These are phyloP conservation scores for Ustilago trichophora DNA, from an alignment of 1,284 basidiomycete genomes.

Conservation along the genomic window DNA sequence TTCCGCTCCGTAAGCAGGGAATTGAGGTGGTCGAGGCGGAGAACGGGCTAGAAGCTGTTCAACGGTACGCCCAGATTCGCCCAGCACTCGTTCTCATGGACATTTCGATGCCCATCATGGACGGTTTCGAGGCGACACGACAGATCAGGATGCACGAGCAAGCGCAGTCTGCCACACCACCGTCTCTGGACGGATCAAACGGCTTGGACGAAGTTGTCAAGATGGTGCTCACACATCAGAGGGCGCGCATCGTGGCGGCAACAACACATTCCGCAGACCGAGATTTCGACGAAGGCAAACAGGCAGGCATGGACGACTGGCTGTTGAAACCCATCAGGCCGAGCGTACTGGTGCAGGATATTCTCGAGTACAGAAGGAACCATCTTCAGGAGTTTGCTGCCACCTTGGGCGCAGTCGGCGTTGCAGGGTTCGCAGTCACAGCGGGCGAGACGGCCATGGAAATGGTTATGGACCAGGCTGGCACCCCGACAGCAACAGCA, in stretches of 20 bases:
- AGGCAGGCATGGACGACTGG: constrained; percentile 56
- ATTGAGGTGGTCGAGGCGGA: constrained; percentile 49
- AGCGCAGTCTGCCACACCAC: constrained; percentile 9
- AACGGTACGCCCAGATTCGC: constrained; percentile 27
- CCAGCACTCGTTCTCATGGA: constrained; percentile 58
- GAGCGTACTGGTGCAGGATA: constrained; percentile 36
- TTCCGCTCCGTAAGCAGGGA: constrained; percentile 40
- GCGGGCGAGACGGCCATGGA: constrained; percentile 30
- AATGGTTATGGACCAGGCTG: constrained; percentile 31
- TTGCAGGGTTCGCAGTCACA: constrained; percentile 13
- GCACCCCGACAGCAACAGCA: constrained; percentile 10
- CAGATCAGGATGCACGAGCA: constrained; percentile 47
- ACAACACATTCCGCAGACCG: constrained; percentile 48
- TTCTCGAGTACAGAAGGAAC: constrained; percentile 36
- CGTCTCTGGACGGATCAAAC: constrained; percentile 4
- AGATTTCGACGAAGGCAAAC: constrained; percentile 42
- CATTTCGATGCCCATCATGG: constrained; percentile 60
- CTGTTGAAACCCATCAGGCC: constrained; percentile 46
- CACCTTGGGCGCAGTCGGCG: constrained; percentile 16
- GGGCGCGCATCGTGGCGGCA: constrained; percentile 50
- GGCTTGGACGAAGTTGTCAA: constrained; percentile 17
- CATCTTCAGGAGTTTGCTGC: constrained; percentile 33
- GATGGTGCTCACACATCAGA: constrained; percentile 31
- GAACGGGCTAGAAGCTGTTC: constrained; percentile 53
- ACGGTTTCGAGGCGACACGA: constrained; percentile 51